Evolutionary conservation across 345 rosid genomes (phyloP).

Genomic region (Pistacia integerrima): DNA sequence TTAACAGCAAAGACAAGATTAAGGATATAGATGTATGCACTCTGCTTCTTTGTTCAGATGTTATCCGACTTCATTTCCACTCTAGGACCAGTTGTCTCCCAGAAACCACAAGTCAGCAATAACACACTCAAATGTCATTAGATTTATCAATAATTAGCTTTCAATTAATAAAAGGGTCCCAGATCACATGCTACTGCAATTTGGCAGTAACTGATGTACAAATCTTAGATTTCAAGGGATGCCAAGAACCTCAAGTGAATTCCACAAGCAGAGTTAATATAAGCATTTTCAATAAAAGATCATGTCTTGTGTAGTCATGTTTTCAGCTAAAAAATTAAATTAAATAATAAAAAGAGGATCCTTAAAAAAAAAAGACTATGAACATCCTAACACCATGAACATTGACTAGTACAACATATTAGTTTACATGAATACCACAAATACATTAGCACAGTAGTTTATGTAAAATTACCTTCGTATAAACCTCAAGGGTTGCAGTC

Average conservation of each 20-base stretch:
- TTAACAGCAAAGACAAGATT: neutral
- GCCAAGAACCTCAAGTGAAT: neutral
- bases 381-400: neutral
- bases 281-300: neutral
- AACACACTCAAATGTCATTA: neutral
- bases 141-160: neutral
- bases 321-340: neutral
- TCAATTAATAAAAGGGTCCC: neutral
- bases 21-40: neutral
- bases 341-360: too few relatives aligned
- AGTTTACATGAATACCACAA: neutral
- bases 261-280: neutral
- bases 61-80: neutral
- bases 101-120: slow-evolving; percentile 2
- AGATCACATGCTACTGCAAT: neutral
- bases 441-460: slow-evolving; percentile 1
- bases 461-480: slow-evolving; percentile 59
- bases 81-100: neutral
- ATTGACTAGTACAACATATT: neutral
- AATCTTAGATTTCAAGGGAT: neutral
- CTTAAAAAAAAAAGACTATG: neutral
- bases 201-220: neutral
- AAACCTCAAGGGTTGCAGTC: slow-evolving; percentile 65
- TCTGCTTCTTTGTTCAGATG: neutral
- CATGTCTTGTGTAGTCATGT: neutral